Base-by-base conservation (phyloP, 2,329 filamentous ascomycete species). In the Aspergillus sp. region DNA sequence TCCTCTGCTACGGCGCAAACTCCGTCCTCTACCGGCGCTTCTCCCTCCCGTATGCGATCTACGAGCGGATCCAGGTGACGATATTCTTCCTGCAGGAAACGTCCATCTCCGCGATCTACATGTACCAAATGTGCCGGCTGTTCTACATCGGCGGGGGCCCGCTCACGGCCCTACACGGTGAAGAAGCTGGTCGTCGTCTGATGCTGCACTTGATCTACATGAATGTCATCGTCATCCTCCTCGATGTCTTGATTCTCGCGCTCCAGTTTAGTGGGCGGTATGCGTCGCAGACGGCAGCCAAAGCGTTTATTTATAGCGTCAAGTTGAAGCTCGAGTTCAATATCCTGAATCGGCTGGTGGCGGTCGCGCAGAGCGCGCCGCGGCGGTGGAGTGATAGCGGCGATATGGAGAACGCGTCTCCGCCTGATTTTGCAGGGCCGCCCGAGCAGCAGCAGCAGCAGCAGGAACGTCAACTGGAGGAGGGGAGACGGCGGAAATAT, bases 321-420 rank as follows among this genome's bases (percentile, higher is more conserved):
- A 82, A 82, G 66, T 68, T 82, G 54, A 82, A 82, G 63, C 71
- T 82, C 11, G 80, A 82, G 68, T 81, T 82, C 55, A 79, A 74
- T 31, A 78, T 80, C 17, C 72, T 81, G 22, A 50, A 50, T n/a
- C 4, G 48, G 28, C 23, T 50, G 11, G 48, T 50, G 6, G 48
- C 19, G 17, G 9, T 50, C 7, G 48, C 48, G 28, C 55, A n/a
- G 60, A 8, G 83, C 77, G 45, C 74, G 48, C 34, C 11, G 2
- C 34, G 34, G 11, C 11, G 15, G 34, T 41, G 34, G 34, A 41
- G 34, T 13, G 11, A 13, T 6, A 41, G 34, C 4, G 34, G 34
- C 8, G 34, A 41, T 17, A 13, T 2, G 34, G 34, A 15, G 34
- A 41, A 2, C 17, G 34, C 1, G 34, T 3, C 34, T 8, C 34